Base-by-base conservation (phyloP, 805 yeast species). In the Yamadazyma olivae region DNA sequence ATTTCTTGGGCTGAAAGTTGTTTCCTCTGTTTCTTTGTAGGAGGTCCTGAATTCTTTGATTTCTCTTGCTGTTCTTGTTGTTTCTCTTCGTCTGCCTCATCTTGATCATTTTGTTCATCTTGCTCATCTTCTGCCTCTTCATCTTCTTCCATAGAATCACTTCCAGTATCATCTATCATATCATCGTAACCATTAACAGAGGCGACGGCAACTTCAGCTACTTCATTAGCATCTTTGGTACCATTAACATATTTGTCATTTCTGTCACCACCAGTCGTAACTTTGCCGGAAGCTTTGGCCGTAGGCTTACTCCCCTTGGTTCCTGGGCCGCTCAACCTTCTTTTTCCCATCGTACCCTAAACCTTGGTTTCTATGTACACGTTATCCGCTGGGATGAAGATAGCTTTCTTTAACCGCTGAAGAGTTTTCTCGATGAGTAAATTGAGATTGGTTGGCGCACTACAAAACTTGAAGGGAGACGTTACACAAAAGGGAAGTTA, bases 1-100 rank as follows among this genome's bases (percentile, higher is more conserved):
- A 91, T 79, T 40, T 93, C 96, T 48, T 87, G 90, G 0, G 93
- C 80, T 0, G 84, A 65, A 17, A 79, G 50, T 45, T 68, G 67
- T 33, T 58, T 45, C 30, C 49, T 54, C 27, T 59, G 67, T 37
- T 59, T 64, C 44, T 67, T 67, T 8, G 61, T 53, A 7, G 58
- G 59, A 16, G 46, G 47, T 21, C 46, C 39, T n/a, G 35, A 36
- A 12, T 17, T 26, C 19, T 38, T 39, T 9, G 26, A 23, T 14
- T 30, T 4, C 5, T 12, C 13, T 20, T 30, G 24, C 14, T 25
- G 20, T 12, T 24, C 43, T n/a, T 46, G 46, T 6, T 27, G 43
- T 29, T 41, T 53, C 4, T 48, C 56, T n/a, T 29, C 30, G 5
- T 20, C 38, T 18, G 27, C 26, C 14, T 16, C 17, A 7, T 33